Base-by-base conservation (phyloP, 352 stramenopile species). In the Pythium scleroteichum region DNA sequence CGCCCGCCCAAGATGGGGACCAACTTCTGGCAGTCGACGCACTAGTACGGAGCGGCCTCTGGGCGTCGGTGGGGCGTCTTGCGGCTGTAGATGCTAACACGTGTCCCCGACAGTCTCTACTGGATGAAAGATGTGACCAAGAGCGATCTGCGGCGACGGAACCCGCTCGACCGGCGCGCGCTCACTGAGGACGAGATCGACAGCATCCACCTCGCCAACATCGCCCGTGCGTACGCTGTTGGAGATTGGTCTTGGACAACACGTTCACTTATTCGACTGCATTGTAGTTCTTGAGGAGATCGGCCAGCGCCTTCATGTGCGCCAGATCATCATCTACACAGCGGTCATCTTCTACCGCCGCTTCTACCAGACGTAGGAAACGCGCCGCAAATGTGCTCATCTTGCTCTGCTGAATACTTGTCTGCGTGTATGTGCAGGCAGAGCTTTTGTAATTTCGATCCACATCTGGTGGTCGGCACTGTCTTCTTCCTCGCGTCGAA, bases 11-110 rank as follows among this genome's bases (percentile, higher is more conserved):
- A 26, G 22, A 95, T 95, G 87, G 85, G 75, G 66, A 90, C 79
- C 71, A 96, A 94, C 74, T 96, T 96, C 67, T 96, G 87, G 87
- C 87, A 96, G 62, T 96, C 87, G 57, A 94, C 87, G 42, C 87
- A 96, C 69, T 96, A 94, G 87, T 96, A 78, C 58, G 82, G 24
- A 13, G 14, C 10, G 10, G 12, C 0, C 26, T 23, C 23, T 24
- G 5, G 19, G 6, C 23, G 22, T 35, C 29, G 29, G n/a, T n/a
- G n/a, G n/a, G n/a, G n/a, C n/a, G n/a, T n/a, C n/a, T n/a, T n/a
- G n/a, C n/a, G n/a, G n/a, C n/a, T n/a, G n/a, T n/a, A n/a, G n/a
- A n/a, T n/a, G n/a, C n/a, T n/a, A n/a, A n/a, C 40, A 7, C 44
- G 12, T 51, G 20, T 57, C 8, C 46, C 14, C 19, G 1, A 27